phyloP scores from a whole-genome alignment of 441 rosid species.

The Gossypium schwendimanii region DNA sequence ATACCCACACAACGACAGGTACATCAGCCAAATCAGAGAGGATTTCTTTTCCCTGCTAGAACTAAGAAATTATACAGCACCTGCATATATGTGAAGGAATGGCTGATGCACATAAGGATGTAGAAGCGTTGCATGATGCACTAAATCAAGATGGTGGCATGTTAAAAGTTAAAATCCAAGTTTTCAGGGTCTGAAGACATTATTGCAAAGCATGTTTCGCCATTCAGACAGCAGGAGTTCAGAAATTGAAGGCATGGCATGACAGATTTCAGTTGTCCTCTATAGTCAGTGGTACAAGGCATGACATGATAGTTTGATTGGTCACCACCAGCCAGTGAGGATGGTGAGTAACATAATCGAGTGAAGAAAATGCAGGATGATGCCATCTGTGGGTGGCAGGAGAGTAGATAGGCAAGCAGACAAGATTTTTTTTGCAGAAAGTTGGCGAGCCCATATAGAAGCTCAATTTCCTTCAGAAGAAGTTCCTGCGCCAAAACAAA shows the following conservation, averaged over 20 bases:
- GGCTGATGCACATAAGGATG: conserved; percentile 69
- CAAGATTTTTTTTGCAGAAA: conserved; percentile 34
- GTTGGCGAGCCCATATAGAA: conserved; percentile 50
- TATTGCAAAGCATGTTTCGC: conserved; percentile 61
- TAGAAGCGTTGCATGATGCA: conserved; percentile 71
- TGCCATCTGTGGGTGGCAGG: conserved; percentile 51
- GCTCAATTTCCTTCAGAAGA: conserved; percentile 54
- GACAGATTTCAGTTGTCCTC: conserved; percentile 46
- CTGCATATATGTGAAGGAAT: conserved; percentile 64
- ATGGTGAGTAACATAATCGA: conserved; percentile 43
- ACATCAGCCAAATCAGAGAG: conserved; percentile 32
- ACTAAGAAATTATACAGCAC: conserved; percentile 50
- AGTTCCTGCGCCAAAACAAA: conserved; percentile 89
- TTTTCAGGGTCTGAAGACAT: conserved; percentile 50
- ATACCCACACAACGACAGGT: conserved; percentile 21
- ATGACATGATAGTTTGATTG: conserved; percentile 42
- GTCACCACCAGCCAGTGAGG: conserved; percentile 42
- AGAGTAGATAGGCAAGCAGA: conserved; percentile 53
- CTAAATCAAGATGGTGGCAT: conserved; percentile 60
- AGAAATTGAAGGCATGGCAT: conserved; percentile 27
- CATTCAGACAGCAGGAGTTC: conserved; percentile 62
- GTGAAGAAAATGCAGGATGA: conserved; percentile 20
- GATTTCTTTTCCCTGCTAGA: conserved; percentile 24
- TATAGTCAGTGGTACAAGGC: conserved; percentile 49
- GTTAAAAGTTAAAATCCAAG: conserved; percentile 47